Base-by-base conservation (phyloP, 768 basidiomycete genomes). In the Auricularia cornea region DNA sequence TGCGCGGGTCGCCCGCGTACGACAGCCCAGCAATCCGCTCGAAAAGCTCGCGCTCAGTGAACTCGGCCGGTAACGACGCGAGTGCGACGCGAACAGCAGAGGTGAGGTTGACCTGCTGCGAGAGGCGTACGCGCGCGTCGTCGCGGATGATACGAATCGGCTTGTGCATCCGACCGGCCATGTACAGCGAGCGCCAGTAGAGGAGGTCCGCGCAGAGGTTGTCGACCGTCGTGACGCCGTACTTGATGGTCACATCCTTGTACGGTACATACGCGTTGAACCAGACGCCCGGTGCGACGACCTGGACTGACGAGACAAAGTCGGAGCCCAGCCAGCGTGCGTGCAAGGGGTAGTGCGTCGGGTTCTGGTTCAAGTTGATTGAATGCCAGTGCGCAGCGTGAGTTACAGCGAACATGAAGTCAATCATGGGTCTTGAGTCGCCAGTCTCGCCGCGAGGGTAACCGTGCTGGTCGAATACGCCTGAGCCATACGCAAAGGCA, bases 111-210 rank as follows among this genome's bases (percentile, higher is more conserved):
- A 94, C 92, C 70, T 96, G 91, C 71, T 94, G 90, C 23, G 94
- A 93, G 60, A 95, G 80, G 61, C 90, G 86, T 18, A 98, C 92
- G 41, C 94, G 88, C 2, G 94, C 88, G 72, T 97, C 93, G 73
- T 95, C 91, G 74, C 87, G 87, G 75, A 97, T 89, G 70, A 96
- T 95, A 59, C 92, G 85, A 59, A 95, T 83, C 1, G 97, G 97
- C 75, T 99, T 99, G 77, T 98, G 97, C 86, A 98, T 93, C 35
- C 97, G 83, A 0, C 97, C 97, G 0, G 94, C 90, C 44, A 96
- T 85, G 74, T 99, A 99, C 3, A 98, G 82, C 28, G 93, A 84
- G 51, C 87, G 83, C 97, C 97, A 99, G 70, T 93, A 90, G 61
- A 95, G 81, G 30, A 98, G 79, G 71, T 99, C 97, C 1, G 87